phyloP scores from a whole-genome alignment of 2,329 filamentous ascomycete genomes.

The Lojkania enalia region DNA sequence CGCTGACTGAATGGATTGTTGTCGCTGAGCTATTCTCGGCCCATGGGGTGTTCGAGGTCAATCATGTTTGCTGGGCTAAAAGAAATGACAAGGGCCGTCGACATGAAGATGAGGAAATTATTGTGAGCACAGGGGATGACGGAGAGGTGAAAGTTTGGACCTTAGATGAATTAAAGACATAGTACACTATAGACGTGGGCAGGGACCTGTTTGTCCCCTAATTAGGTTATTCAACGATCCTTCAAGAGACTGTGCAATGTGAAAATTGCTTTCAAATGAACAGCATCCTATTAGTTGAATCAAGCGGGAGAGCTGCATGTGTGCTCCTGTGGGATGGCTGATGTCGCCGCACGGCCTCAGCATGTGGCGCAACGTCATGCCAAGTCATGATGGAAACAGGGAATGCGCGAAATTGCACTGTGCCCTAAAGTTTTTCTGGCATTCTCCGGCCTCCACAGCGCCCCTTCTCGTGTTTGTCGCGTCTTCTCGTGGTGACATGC shows the following conservation, averaged over 20 bases:
- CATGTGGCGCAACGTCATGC: conserved; percentile 10
- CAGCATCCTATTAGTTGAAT: not conserved
- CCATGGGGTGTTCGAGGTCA: conserved; percentile 92
- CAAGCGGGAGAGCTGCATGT: not conserved
- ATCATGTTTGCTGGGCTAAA: conserved; percentile 86
- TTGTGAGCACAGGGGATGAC: conserved; percentile 91
- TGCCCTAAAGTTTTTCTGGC: not conserved
- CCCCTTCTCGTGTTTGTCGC: not conserved
- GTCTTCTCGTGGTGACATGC: not conserved
- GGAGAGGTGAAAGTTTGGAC: conserved; percentile 85
- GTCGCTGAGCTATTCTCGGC: conserved; percentile 70
- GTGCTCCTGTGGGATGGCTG: not conserved
- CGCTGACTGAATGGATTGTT: conserved; percentile 67
- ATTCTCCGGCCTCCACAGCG: not conserved
- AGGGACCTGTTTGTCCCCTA: no score
- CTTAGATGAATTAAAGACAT: conserved; percentile 24
- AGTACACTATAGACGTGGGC: no score
- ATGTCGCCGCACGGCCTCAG: not conserved
- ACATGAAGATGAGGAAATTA: conserved; percentile 73
- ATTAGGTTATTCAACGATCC: no score
- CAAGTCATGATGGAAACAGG: conserved; percentile 12
- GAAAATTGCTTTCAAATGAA: not conserved
- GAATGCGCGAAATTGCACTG: conserved; percentile 5
- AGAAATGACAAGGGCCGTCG: conserved; percentile 69
- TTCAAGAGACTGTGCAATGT: no score